Evolutionary conservation across 2,329 filamentous ascomycete species (phyloP).

Genomic region (Cryphonectria parasitica): DNA sequence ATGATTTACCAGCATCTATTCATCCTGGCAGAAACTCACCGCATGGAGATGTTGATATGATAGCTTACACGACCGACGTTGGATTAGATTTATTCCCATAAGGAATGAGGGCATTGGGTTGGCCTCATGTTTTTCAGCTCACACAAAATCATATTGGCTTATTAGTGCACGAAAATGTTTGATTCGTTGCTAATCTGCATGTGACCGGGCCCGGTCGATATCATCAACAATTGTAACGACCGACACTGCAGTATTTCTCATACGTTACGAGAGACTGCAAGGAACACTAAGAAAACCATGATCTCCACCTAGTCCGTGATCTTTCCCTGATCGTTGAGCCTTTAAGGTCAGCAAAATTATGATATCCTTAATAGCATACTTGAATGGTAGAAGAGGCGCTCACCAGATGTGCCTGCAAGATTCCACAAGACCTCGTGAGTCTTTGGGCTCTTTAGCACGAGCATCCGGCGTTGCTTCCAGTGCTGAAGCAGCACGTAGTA

Average conservation of each 20-base stretch:
- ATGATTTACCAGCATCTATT: not conserved
- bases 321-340: not conserved
- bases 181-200: not conserved
- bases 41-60: not conserved
- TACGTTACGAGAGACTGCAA: not conserved
- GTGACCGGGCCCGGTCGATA: slow-evolving; percentile 1
- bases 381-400: not conserved
- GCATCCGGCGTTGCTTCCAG: slow-evolving; percentile 7
- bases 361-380: not conserved
- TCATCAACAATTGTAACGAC: not conserved
- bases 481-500: slow-evolving; percentile 9
- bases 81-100: not conserved
- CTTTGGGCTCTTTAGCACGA: slow-evolving; percentile 4
- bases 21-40: not conserved
- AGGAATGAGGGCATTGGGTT: not conserved
- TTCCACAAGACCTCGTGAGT: not conserved
- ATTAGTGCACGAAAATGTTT: not conserved
- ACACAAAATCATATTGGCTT: not conserved
- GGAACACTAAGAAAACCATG: not conserved
- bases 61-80: not conserved
- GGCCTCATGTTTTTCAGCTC: not conserved
- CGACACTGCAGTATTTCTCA: not conserved
- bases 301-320: not conserved
- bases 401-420: not conserved
- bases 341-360: not conserved